Conservation (phyloP, 495 filamentous ascomycete genomes). For the Penicillium taxi region DNA sequence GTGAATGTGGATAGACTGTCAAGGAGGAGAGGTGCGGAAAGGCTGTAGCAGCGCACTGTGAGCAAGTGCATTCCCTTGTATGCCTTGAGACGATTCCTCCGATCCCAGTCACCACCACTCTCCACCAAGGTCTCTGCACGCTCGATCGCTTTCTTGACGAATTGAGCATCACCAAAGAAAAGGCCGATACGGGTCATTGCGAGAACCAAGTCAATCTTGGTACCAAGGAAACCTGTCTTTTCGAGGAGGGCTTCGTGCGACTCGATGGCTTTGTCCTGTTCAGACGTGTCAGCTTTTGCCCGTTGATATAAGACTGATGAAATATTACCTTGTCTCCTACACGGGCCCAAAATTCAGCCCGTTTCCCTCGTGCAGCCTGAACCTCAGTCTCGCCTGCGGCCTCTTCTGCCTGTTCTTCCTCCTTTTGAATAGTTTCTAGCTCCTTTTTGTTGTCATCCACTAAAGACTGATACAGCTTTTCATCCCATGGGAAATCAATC, state of each 20-base stretch:
- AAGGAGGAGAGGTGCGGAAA: conserved; percentile 86
- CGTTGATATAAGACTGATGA: neutral
- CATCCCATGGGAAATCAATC: conserved; percentile 79
- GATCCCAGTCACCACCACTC: conserved; percentile 94
- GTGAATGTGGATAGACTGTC: conserved; percentile 98
- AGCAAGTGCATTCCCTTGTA: conserved; percentile 94
- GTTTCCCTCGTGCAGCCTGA: conserved; percentile 82
- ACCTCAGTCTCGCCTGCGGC: conserved; percentile 95
- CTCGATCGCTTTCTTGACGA: conserved; percentile 89
- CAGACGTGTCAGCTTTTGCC: conserved; percentile 6
- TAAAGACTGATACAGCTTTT: conserved; percentile 74
- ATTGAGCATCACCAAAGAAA: conserved; percentile 85
- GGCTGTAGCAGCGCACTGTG: conserved; percentile 79
- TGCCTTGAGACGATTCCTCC: conserved; percentile 93
- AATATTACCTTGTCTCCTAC: conserved; percentile 84
- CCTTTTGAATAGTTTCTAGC: conserved; percentile 85
- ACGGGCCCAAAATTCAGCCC: conserved; percentile 89
- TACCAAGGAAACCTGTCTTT: conserved; percentile 88
- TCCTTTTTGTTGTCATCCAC: conserved; percentile 85
- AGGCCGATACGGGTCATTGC: conserved; percentile 92
- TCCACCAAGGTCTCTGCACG: conserved; percentile 86
- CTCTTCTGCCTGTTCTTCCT: conserved; percentile 89
- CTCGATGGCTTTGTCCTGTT: conserved; percentile 83
- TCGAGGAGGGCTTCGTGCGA: conserved; percentile 87
- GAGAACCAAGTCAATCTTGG: conserved; percentile 91